Base-by-base conservation (phyloP, 345 rosid species). In the Rhizophora mangle region DNA sequence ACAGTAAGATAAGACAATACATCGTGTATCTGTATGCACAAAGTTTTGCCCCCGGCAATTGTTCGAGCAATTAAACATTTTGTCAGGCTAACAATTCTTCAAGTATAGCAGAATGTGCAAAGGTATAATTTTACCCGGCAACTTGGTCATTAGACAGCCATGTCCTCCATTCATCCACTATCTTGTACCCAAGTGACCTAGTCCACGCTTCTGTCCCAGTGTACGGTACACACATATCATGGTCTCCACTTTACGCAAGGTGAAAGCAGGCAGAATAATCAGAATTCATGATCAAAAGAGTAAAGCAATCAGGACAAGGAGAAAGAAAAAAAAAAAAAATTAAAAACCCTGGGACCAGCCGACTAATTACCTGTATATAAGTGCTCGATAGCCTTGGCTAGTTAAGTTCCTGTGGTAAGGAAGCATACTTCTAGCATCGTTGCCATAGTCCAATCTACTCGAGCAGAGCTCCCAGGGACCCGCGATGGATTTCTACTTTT, bases 171-270 rank as follows among this genome's bases (percentile, higher is more conserved):
- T 67, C 78, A 60, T 73, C 81, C 2, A 71, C 36, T 8, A 70
- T 68, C 39, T 71, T 74, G 51, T 82, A 83, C 3, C 86, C 87
- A 46, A 87, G 66, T 4, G 87, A 78, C 52, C 77, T 75, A 3
- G 86, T 85, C 89, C 89, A 87, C 19, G 87, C 91, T 68, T 85
- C 65, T 39, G 62, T 64, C 20, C 91, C 91, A 5, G 86, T 87
- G 76, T 47, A 83, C 8, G 91, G 91, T 22, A 85, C 74, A 43
- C 85, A 75, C 86, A 85, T 68, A 62, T 87, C 91, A 73, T 87
- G 91, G 69, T 87, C 85, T 49, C 84, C 84, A 63, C 87, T 82
- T 83, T 63, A 65, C 34, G 16, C 5, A n/a, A 2, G 49, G 49
- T 43, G 19, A 43, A 13, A 13, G 49, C 19, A 43, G 49, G 15